Percentiles rank a stretch among this genome's conserved stretches.
Conservation (phyloP, 176 grass and related monocot species). For the Olyra latifolia region DNA sequence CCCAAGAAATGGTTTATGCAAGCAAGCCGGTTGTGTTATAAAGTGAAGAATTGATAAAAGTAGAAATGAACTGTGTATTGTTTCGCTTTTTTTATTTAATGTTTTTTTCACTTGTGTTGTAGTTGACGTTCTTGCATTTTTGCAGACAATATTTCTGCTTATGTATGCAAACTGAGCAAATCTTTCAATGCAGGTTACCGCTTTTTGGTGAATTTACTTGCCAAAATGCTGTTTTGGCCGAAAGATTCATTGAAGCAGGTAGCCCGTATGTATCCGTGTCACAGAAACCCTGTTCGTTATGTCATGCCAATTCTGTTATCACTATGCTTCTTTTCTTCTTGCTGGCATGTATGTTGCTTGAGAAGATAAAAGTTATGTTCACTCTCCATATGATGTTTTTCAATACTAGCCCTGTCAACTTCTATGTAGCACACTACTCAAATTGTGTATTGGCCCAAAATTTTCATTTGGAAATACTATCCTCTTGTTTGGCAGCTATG, state of each 20-base stretch:
- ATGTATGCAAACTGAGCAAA: neutral
- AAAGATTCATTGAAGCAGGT: slow-evolving; percentile 98
- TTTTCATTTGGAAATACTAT: slow-evolving; percentile 5
- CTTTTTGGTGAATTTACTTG: slow-evolving; percentile 93
- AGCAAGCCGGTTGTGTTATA: neutral
- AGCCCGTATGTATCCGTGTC: slow-evolving; percentile 86
- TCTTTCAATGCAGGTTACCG: slow-evolving; percentile 56
- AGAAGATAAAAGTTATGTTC: neutral
- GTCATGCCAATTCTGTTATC: slow-evolving; percentile 22
- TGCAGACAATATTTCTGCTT: neutral
- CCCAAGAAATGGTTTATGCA: neutral
- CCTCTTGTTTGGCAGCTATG: slow-evolving; percentile 60
- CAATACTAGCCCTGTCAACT: neutral
- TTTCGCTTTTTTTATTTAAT: slow-evolving; percentile 1
- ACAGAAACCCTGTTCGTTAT: slow-evolving; percentile 30
- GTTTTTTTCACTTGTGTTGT: neutral
- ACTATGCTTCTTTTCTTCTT: slow-evolving; percentile 22
- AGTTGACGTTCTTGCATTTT: slow-evolving; percentile 16
- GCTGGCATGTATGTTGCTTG: neutral
- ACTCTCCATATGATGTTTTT: neutral
- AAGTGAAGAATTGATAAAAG: slow-evolving; percentile 2
- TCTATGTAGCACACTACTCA: neutral
- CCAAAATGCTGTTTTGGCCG: slow-evolving; percentile 95
- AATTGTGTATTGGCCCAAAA: slow-evolving; percentile 6
- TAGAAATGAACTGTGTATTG: neutral